Evolutionary conservation across 2,329 filamentous ascomycete species (phyloP).

Genomic region (Aureobasidium namibiae): DNA sequence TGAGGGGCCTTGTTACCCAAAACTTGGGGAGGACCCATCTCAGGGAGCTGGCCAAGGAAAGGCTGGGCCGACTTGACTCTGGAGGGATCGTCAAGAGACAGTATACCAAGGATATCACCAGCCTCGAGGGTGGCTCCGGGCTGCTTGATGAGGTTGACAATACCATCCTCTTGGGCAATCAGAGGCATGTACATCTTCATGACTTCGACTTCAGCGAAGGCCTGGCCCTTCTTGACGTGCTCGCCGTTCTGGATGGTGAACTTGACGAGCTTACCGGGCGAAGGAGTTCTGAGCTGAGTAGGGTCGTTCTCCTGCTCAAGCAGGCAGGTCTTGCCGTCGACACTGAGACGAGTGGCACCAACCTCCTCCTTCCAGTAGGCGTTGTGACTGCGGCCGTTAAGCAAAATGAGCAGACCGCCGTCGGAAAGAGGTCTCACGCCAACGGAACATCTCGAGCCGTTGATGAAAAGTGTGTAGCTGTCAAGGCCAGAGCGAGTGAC

Average conservation of each 20-base stretch:
- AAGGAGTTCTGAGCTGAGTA: conserved; percentile 89
- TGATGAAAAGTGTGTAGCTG: conserved; percentile 97
- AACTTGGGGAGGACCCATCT: conserved; percentile 76
- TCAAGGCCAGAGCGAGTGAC: conserved; percentile 85
- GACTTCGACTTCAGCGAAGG: conserved; percentile 96
- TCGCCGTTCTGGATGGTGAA: conserved; percentile 93
- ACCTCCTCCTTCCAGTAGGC: conserved; percentile 99
- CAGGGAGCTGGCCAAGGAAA: conserved; percentile 83
- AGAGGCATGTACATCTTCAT: conserved; percentile 99
- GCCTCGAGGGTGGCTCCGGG: conserved; percentile 95
- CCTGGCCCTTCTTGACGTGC: conserved; percentile 83
- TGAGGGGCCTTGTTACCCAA: conserved; percentile 88
- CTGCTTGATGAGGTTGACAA: conserved; percentile 98
- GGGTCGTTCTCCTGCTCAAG: conserved; percentile 99
- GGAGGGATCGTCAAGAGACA: conserved; percentile 88
- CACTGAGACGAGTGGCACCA: conserved; percentile 86
- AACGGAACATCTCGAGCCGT: conserved; percentile 91
- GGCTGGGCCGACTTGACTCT: conserved; percentile 95
- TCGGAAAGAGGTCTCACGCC: conserved; percentile 89
- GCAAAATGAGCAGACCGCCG: conserved; percentile 82
- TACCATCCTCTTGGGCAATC: conserved; percentile 86
- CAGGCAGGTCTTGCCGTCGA: conserved; percentile 96
- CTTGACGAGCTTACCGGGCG: conserved; percentile 95
- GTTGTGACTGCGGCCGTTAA: conserved; percentile 91
- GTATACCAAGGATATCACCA: conserved; percentile 95